Base-by-base conservation (phyloP, 768 basidiomycete genomes). In the Lactarius tabidus region DNA sequence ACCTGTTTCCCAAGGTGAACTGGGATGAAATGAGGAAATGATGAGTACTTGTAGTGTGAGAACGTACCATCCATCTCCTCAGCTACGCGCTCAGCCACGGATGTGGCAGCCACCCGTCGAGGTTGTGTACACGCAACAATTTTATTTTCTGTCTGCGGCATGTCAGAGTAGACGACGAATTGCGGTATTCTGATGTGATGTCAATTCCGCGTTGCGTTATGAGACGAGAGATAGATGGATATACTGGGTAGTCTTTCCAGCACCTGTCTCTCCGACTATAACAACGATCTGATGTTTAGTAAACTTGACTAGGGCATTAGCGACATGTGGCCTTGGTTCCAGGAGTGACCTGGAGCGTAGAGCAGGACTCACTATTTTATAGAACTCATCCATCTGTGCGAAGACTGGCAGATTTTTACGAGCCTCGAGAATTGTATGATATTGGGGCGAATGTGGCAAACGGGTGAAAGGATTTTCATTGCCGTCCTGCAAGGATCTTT, bases 121-220 rank as follows among this genome's bases (percentile, higher is more conserved):
- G 96, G 96, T 73, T 99, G 96, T 2, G 96, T 99, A 72, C 96
- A 99, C 0, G 96, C 96, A 3, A 99, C 88, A 70, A 98, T 77
- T 75, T 94, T 97, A 41, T 92, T 88, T 75, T 85, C 90, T 6
- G 87, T 85, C 73, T 98, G 95, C 0, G 95, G 95, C 36, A 97
- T 76, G 76, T 98, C 96, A 4, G 93, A 93, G 75, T 87, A 98
- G 53, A 89, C 90, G 51, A 95, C 95, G 71, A 98, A 97, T 75
- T 98, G 96, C 1, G 96, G 96, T 72, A 98, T 97, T 78, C 93
- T 94, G 74, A 39, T 67, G 61, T 70, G 26, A n/a, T 41, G 36
- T 14, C 48, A 57, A 28, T 18, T 31, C 28, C 35, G 20, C 41
- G 7, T 62, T 6, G 20, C n/a, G 20, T 3, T 6, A 18, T 54